phyloP scores from a whole-genome alignment of 2,329 filamentous ascomycete species.

The Triangularia verruculosa region DNA sequence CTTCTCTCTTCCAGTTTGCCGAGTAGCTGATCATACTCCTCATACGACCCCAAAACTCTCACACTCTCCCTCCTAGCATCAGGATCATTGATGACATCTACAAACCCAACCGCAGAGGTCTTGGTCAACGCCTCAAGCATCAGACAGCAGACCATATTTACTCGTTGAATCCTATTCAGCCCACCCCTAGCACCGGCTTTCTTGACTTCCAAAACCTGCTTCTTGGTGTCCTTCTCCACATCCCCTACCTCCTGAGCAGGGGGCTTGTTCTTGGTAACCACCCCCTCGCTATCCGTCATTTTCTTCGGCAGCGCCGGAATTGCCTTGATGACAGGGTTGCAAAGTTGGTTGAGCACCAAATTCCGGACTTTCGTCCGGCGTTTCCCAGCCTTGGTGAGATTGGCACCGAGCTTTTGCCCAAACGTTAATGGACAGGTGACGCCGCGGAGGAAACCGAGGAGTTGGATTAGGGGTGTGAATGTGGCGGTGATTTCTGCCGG shows the following conservation, averaged over 20 bases:
- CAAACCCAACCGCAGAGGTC: not conserved
- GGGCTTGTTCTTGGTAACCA: slow-evolving; percentile 11
- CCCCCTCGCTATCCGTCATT: not conserved
- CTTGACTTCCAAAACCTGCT: slow-evolving; percentile 3
- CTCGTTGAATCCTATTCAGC: not conserved
- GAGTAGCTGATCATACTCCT: not conserved
- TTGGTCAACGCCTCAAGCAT: not conserved
- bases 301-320: not conserved
- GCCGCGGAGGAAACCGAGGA: slow-evolving; percentile 13
- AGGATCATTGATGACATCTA: slow-evolving; percentile 7
- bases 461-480: not conserved
- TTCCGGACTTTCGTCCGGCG: slow-evolving; percentile 11
- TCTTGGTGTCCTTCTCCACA: slow-evolving; percentile 2
- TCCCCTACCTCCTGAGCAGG: slow-evolving; percentile 3
- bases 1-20: not conserved
- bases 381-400: slow-evolving; percentile 12
- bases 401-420: slow-evolving; percentile 5
- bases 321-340: not conserved
- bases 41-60: not conserved
- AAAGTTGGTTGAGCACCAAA: slow-evolving; percentile 4
- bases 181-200: not conserved
- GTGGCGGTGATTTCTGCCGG: not conserved
- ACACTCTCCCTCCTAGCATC: not conserved
- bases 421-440: slow-evolving; percentile 4
- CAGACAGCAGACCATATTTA: slow-evolving; percentile 1